These are phyloP conservation scores for Oryza australiensis DNA, from an alignment of 176 grass and related monocot species.

Conservation along the genomic window DNA sequence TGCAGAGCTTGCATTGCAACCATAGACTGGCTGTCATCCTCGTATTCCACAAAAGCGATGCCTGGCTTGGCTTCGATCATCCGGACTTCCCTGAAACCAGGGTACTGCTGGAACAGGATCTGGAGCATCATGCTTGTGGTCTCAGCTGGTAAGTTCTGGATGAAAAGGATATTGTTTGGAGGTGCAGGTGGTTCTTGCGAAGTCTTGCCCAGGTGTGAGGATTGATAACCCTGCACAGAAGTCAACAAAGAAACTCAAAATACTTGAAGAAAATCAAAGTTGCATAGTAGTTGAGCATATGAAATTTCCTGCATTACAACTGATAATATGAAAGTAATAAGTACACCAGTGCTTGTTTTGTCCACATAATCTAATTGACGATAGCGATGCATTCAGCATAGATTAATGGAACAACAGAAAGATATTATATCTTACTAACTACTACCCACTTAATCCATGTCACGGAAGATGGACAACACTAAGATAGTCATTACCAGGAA, in stretches of 20 bases:
- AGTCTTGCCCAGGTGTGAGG: slow-evolving; percentile 48
- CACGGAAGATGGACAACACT: slow-evolving; percentile 9
- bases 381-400: slow-evolving; percentile 13
- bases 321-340: slow-evolving; percentile 16
- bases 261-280: slow-evolving; percentile 26
- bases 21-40: slow-evolving; percentile 72
- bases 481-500: background rate
- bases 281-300: background rate
- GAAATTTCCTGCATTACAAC: background rate
- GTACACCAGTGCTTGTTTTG: slow-evolving; percentile 10
- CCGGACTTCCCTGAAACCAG: slow-evolving; percentile 89
- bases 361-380: slow-evolving; percentile 19
- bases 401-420: background rate
- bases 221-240: slow-evolving; percentile 51
- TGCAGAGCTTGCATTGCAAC: slow-evolving; percentile 93
- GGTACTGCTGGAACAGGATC: slow-evolving; percentile 97
- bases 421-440: slow-evolving; percentile 33
- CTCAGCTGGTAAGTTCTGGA: slow-evolving; percentile 85
- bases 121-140: slow-evolving; percentile 92
- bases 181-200: slow-evolving; percentile 59
- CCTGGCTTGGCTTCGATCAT: slow-evolving; percentile 93
- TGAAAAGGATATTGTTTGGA: slow-evolving; percentile 94
- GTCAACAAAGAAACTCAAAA: slow-evolving; percentile 18
- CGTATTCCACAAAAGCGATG: slow-evolving; percentile 92
- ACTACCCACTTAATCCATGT: slow-evolving; percentile 23